Evolutionary conservation across 495 filamentous ascomycete genomes (phyloP).

Genomic region (Saxophila tyrrhenica): DNA sequence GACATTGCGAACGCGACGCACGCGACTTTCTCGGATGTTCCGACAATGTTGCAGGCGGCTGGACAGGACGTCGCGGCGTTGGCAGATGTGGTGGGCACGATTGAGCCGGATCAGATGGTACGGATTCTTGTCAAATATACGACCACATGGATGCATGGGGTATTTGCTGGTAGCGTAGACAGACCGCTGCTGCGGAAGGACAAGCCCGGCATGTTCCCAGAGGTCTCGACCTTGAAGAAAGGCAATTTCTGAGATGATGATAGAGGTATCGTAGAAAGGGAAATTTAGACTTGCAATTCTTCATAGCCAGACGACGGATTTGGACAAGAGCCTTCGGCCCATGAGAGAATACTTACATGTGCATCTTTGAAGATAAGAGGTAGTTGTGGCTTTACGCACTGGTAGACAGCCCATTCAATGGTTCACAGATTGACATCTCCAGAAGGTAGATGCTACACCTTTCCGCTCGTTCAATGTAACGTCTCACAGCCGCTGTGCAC

Average conservation of each 20-base stretch:
- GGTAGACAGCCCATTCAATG: no score
- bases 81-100: background rate
- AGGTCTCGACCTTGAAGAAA: background rate
- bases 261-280: background rate
- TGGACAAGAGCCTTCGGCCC: background rate
- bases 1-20: background rate
- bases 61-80: background rate
- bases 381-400: no score
- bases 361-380: no score
- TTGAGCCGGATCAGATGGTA: background rate
- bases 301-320: background rate
- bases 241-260: background rate
- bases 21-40: background rate
- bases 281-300: background rate
- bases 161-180: background rate
- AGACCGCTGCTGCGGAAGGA: background rate
- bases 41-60: background rate
- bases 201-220: background rate
- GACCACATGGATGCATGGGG: background rate
- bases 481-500: no score
- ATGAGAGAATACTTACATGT: background rate
- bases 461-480: no score
- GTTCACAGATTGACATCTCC: no score
- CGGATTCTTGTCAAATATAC: background rate
- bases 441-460: no score